These are phyloP conservation scores for Vanderwaltozyma yarrowii DNA, from an alignment of 805 yeast species.

Conservation along the genomic window DNA sequence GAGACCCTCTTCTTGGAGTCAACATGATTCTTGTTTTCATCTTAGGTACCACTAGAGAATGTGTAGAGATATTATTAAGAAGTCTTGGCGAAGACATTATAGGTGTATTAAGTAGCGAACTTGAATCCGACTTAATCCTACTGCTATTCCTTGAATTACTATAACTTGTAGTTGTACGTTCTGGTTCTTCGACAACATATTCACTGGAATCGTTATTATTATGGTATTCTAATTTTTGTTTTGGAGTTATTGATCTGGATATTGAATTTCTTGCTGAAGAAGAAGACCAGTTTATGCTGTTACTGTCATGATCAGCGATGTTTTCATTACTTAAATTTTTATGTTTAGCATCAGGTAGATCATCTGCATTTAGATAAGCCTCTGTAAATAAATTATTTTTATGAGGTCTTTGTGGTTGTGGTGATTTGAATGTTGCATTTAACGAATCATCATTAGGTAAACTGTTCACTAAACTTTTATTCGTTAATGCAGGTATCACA, in stretches of 20 bases:
- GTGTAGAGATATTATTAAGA: not conserved
- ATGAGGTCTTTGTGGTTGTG: slow-evolving; percentile 15
- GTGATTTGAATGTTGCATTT: slow-evolving; percentile 13
- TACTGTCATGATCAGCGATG: not conserved
- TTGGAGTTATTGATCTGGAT: slow-evolving; percentile 38
- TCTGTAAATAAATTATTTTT: slow-evolving; percentile 30
- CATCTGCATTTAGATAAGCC: slow-evolving; percentile 33
- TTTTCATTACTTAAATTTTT: slow-evolving; percentile 3
- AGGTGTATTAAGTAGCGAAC: not conserved
- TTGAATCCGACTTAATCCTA: not conserved
- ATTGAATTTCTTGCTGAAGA: slow-evolving; percentile 6
- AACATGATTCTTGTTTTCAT: slow-evolving; percentile 22
- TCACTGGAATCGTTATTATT: not conserved
- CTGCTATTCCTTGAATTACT: not conserved
- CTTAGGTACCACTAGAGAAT: slow-evolving; percentile 11
- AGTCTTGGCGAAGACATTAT: not conserved
- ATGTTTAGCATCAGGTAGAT: slow-evolving; percentile 25
- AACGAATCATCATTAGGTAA: not conserved
- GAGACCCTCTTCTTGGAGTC: slow-evolving; percentile 48
- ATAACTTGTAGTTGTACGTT: not conserved
- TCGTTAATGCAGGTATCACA: not conserved
- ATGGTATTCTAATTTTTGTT: slow-evolving; percentile 28
- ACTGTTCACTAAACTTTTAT: not conserved
- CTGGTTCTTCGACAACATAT: not conserved
- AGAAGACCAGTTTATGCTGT: slow-evolving; percentile 5